Percentiles rank a stretch among this genome's conserved stretches.
These are phyloP conservation scores for Dryadomyces quercus-mongolicae DNA, from an alignment of 2,329 filamentous ascomycete genomes.

Conservation along the genomic window DNA sequence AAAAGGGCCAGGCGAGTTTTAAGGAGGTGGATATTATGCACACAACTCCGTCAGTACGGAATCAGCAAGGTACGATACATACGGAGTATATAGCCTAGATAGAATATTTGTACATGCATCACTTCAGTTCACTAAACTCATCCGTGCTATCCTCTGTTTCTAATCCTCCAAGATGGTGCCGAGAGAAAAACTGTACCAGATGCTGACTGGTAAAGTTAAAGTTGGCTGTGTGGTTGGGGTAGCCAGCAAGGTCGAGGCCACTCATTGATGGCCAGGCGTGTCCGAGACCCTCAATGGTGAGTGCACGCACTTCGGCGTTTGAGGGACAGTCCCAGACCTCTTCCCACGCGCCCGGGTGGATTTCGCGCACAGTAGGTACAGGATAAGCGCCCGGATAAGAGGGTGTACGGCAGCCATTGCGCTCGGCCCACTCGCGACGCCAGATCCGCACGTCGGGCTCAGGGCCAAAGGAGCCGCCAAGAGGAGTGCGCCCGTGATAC, in stretches of 20 bases:
- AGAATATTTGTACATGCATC: no score
- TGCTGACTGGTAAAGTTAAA: constrained; percentile 9
- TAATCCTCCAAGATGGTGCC: not conserved
- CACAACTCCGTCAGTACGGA: no score
- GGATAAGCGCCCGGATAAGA: constrained; percentile 3
- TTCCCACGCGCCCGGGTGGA: constrained; percentile 6
- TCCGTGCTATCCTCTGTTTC: no score
- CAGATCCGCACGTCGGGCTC: constrained; percentile 8
- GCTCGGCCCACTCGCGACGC: constrained; percentile 7
- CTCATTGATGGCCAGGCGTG: constrained; percentile 7
- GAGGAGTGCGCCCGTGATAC: constrained; percentile 5
- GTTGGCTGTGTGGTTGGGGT: constrained; percentile 7
- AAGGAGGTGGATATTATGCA: not conserved
- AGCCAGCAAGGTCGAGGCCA: constrained; percentile 5
- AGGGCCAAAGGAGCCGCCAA: constrained; percentile 5
- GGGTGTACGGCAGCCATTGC: constrained; percentile 4
- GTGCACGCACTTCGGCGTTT: constrained; percentile 3
- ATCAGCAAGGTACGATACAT: no score
- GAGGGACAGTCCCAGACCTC: constrained; percentile 7
- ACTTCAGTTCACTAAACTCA: no score
- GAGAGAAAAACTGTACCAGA: constrained; percentile 9
- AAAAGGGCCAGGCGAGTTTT: constrained; percentile 4
- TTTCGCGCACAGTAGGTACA: not conserved
- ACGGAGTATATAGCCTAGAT: no score
- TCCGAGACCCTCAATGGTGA: constrained; percentile 6